Percentiles rank a stretch among this genome's conserved stretches.
Conservation (phyloP, 2,329 filamentous ascomycete species). For the Pseudogymnoascus sp. region DNA sequence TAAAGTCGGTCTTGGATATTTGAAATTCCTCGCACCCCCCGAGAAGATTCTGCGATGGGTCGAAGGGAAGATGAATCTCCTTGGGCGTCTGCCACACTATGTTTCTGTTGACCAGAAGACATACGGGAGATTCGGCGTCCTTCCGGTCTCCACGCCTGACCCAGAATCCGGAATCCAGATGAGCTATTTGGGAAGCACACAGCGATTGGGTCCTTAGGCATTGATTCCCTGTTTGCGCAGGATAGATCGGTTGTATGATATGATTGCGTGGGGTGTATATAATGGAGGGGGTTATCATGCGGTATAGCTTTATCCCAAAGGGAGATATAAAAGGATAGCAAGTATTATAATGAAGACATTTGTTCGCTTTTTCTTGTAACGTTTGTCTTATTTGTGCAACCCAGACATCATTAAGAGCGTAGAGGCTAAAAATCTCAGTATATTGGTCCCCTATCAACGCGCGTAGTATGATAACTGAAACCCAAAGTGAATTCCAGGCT, state of each 20-base stretch:
- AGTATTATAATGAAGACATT: not conserved
- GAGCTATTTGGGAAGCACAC: slow-evolving; percentile 55
- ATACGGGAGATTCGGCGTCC: slow-evolving; percentile 82
- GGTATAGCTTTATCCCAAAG: not conserved
- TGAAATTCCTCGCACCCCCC: slow-evolving; percentile 82
- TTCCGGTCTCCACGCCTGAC: slow-evolving; percentile 47
- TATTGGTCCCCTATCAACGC: not conserved
- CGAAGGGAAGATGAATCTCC: slow-evolving; percentile 78
- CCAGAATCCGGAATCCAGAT: slow-evolving; percentile 39
- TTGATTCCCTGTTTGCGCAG: not conserved
- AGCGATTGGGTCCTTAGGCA: slow-evolving; percentile 60
- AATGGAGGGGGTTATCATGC: not conserved
- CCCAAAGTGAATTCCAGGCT: not conserved
- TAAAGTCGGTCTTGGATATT: slow-evolving; percentile 73
- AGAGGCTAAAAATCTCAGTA: not conserved
- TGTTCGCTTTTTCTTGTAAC: not conserved
- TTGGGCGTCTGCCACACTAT: slow-evolving; percentile 80
- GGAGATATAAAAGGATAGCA: not conserved
- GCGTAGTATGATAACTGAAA: not conserved
- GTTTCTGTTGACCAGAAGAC: slow-evolving; percentile 94
- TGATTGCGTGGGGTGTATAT: not conserved
- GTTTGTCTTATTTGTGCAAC: not conserved
- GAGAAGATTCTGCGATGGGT: slow-evolving; percentile 83
- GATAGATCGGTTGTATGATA: not conserved
- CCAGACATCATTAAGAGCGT: too few species aligned